These are phyloP conservation scores for Xylariaceae sp. DNA, from an alignment of 2,329 filamentous ascomycete species.

Conservation along the genomic window DNA sequence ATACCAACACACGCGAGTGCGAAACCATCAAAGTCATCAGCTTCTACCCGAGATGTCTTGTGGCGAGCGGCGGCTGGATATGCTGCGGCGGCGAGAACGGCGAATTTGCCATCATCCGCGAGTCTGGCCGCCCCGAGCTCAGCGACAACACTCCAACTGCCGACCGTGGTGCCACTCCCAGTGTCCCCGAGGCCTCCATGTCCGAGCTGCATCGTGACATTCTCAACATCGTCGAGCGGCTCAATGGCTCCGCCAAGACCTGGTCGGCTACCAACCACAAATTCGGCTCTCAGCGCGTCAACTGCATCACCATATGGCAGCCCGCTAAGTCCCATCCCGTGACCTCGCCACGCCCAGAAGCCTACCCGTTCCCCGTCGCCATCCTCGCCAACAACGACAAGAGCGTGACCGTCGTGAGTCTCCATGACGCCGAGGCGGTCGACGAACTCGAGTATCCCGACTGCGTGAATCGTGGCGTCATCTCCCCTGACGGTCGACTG, in stretches of 20 bases:
- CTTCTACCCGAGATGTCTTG: conserved; percentile 79
- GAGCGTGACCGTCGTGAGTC: conserved; percentile 78
- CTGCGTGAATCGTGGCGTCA: conserved; percentile 89
- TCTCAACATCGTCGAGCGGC: conserved; percentile 32
- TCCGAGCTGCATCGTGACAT: conserved; percentile 32
- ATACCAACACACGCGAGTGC: conserved; percentile 67
- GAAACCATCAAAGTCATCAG: conserved; percentile 69
- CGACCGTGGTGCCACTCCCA: conserved; percentile 28
- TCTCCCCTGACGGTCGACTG: conserved; percentile 82
- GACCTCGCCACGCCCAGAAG: conserved; percentile 27
- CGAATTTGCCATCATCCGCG: conserved; percentile 77
- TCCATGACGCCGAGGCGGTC: conserved; percentile 63
- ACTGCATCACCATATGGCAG: conserved; percentile 65
- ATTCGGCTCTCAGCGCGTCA: conserved; percentile 60
- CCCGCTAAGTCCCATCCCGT: conserved; percentile 38
- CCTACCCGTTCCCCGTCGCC: conserved; percentile 58
- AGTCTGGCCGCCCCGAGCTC: conserved; percentile 33
- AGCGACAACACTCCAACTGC: conserved; percentile 29
- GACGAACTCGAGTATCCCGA: conserved; percentile 73
- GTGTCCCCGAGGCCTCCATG: conserved; percentile 33
- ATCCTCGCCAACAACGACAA: conserved; percentile 88
- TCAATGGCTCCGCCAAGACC: conserved; percentile 41
- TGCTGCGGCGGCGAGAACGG: conserved; percentile 87
- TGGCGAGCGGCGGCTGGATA: conserved; percentile 83
- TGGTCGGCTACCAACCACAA: conserved; percentile 51